Evolutionary conservation across 2,329 filamentous ascomycete genomes (phyloP).

Genomic region (Neofusicoccum sp.): DNA sequence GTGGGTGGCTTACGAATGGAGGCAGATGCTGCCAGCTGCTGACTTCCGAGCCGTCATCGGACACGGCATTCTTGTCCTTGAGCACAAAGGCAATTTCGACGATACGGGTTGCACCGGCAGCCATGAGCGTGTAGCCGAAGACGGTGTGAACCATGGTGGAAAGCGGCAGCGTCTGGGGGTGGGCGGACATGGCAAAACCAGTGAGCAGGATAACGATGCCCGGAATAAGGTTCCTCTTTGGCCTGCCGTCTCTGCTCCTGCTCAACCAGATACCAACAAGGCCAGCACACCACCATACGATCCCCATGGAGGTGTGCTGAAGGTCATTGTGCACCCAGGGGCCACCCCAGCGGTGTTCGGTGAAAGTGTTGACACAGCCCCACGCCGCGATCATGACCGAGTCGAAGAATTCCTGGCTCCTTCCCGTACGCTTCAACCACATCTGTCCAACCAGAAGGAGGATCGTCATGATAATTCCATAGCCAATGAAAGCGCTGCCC

Average conservation of each 20-base stretch:
- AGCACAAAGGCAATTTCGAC: slow-evolving; percentile 90
- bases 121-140: slow-evolving; percentile 96
- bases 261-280: slow-evolving; percentile 91
- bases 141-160: slow-evolving; percentile 84
- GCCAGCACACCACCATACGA: slow-evolving; percentile 96
- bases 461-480: slow-evolving; percentile 83
- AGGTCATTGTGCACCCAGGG: slow-evolving; percentile 91
- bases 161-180: slow-evolving; percentile 79
- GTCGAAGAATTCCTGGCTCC: slow-evolving; percentile 97
- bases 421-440: slow-evolving; percentile 77
- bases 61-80: slow-evolving; percentile 64
- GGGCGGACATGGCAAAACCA: slow-evolving; percentile 91
- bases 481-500: slow-evolving; percentile 93
- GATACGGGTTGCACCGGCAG: slow-evolving; percentile 75
- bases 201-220: slow-evolving; percentile 88
- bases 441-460: slow-evolving; percentile 83
- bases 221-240: slow-evolving; percentile 90
- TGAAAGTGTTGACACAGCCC: slow-evolving; percentile 98
- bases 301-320: slow-evolving; percentile 99
- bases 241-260: slow-evolving; percentile 74
- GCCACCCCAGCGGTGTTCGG: slow-evolving; percentile 89
- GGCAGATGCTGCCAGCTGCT: slow-evolving; percentile 73
- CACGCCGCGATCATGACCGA: slow-evolving; percentile 85
- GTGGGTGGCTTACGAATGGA: slow-evolving; percentile 60
- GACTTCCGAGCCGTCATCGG: slow-evolving; percentile 65